Evolutionary conservation across 31 red algal species (phyloP), one percentile per base, ranked within the genome.

Genomic region (Asparagopsis taxiformis): DNA sequence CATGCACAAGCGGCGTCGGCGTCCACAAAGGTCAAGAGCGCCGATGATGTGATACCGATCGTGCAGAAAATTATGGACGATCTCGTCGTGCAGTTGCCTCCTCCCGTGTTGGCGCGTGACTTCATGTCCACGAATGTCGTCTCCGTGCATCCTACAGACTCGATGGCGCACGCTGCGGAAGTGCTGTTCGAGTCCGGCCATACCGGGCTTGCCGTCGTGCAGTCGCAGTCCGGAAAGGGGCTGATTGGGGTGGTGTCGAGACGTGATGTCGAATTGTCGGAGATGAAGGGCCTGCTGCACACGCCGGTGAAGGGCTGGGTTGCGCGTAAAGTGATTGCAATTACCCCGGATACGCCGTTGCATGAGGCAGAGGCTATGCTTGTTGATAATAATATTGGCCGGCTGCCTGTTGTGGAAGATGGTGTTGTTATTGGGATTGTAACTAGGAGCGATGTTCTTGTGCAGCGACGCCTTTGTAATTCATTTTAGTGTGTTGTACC

Each of bases 1-100:
- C 79, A 92, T 74, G 67, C 79, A 13, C 61, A 92, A 28, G 89
- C 89, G 34, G 89, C 79, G 35, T 55, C 70, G 3, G 71, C 62
- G 20, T 74, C 57, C 1, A 33, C 70, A 15, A 77, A 79, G 21
- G 59, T 69, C 0, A 32, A 28, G 5, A 54, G 46, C 48, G 81
- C 36, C 5, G 60, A 46, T 31, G 72, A 60, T 22, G 82, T 75
- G n/a, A 31, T 32, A 36, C 68, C 41, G 63, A 2, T 74, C 1
- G 58, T 90, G 8, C 77, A 74, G n/a, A 36, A 36, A 29, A 31
- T 90, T 3, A 48, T 90, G 13, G 75, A 36, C 33, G 48, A 53
- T 3, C 54, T 90, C 5, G 23, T 75, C 1, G 76, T 34, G 56
- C 56, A 74, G 37, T 30, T 91, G 55, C 77, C 87, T 25, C 56